Evolutionary conservation across 805 yeast species (phyloP), one percentile per base, ranked within the genome.

Genomic region (Starmerella stigmatis): DNA sequence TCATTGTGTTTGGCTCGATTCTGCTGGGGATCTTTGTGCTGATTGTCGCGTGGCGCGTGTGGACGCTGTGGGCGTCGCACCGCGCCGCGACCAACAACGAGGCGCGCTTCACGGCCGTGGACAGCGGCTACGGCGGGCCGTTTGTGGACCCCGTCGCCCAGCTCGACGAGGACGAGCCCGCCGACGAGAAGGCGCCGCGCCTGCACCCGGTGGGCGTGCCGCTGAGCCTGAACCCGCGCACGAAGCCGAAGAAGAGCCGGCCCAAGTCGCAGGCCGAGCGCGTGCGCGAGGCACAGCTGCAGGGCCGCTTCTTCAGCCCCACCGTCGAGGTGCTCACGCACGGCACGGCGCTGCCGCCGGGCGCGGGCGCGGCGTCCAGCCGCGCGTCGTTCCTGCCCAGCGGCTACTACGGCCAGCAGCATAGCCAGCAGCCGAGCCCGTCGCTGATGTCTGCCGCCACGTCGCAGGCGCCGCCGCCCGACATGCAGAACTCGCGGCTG

Each of bases 1-100:
- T 84, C 63, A 85, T 86, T 42, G 81, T 83, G 0, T 81, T 84
- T 34, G 94, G 94, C 1, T 68, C 80, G 10, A 68, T 79, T 30
- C 75, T 79, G 4, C 83, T 79, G 0, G 77, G 75, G 30, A 64
- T 81, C 4, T 61, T 78, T 17, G 50, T 79, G 3, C 70, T 69
- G 1, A 67, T 80, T 31, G 51, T 73, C 10, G 51, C 69, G 12
- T 78, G 80, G 73, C 74, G 79, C 53, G 55, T 72, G 19, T 60
- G 73, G 20, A 65, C 69, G 33, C 72, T 74, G 12, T 48, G 51
- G 45, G 46, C 55, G 39, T 76, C 85, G 5, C 71, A 72, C 22
- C 66, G 73, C 48, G 58, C 70, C 34, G 77, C 85, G 25, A 71
- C 72, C 57, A 66, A 60, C 53, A 60, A 75, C 19, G 61, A 67